Percentiles rank a stretch among this genome's conserved stretches.
Evolutionary conservation across 352 stramenopile genomes (phyloP).

Genomic region (Salisapilia sapeloensis): DNA sequence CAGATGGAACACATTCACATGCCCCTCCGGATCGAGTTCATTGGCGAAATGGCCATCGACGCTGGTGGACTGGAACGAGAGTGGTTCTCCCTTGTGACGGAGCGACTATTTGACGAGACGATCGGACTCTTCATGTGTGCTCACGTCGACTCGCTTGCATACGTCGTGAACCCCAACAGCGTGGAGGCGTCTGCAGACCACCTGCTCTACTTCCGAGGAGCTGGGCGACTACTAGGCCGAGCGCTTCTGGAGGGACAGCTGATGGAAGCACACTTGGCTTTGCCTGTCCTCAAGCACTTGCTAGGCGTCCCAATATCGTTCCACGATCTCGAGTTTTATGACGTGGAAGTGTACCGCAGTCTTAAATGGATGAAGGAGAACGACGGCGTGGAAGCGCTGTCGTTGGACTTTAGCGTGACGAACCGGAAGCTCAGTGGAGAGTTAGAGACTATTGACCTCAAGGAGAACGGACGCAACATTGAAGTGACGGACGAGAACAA

Average conservation of each 20-base stretch:
- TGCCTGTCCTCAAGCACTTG: slow-evolving; percentile 75
- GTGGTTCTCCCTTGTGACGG: slow-evolving; percentile 76
- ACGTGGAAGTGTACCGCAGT: slow-evolving; percentile 73
- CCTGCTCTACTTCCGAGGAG: slow-evolving; percentile 94
- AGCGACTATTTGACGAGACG: slow-evolving; percentile 75
- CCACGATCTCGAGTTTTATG: slow-evolving; percentile 78
- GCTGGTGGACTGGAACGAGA: slow-evolving; percentile 79
- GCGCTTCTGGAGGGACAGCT: slow-evolving; percentile 92
- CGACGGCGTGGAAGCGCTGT: slow-evolving; percentile 52
- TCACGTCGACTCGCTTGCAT: slow-evolving; percentile 61
- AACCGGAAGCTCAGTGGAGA: slow-evolving; percentile 64
- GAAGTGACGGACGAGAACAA: slow-evolving; percentile 94
- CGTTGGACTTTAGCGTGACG: slow-evolving; percentile 68
- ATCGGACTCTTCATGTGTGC: slow-evolving; percentile 79
- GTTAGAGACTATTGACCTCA: slow-evolving; percentile 67
- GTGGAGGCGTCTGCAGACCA: slow-evolving; percentile 84
- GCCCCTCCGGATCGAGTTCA: slow-evolving; percentile 79
- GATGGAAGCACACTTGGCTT: slow-evolving; percentile 66
- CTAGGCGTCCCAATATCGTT: slow-evolving; percentile 79
- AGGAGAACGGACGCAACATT: slow-evolving; percentile 69
- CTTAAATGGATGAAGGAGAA: slow-evolving; percentile 78
- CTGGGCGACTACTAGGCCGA: slow-evolving; percentile 89
- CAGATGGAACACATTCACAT: slow-evolving; percentile 81
- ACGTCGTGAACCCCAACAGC: slow-evolving; percentile 73
- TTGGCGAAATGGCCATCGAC: slow-evolving; percentile 79